phyloP scores from a whole-genome alignment of 192 early-diverging fungal genomes.

The Umbelopsis ramanniana region DNA sequence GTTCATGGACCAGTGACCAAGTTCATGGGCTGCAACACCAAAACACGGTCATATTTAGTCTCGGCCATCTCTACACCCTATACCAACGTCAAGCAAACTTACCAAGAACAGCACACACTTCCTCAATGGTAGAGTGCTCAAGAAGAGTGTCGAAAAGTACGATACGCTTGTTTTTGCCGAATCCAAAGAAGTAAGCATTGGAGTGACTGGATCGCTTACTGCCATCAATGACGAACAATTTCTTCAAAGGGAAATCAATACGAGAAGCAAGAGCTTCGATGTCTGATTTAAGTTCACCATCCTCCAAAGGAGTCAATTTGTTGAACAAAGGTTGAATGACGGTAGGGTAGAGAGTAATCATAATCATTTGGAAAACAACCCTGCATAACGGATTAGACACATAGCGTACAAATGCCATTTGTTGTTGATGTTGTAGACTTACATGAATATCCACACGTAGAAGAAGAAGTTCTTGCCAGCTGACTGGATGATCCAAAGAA shows the following conservation, averaged over 20 bases:
- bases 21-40: slow-evolving; percentile 75
- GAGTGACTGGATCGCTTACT: slow-evolving; percentile 89
- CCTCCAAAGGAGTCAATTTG: slow-evolving; percentile 85
- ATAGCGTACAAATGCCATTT: background rate
- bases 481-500: slow-evolving; percentile 81
- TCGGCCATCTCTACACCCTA: background rate
- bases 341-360: slow-evolving; percentile 88
- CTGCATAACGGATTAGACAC: slow-evolving; percentile 28
- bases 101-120: slow-evolving; percentile 94
- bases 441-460: slow-evolving; percentile 92
- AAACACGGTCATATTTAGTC: too few species aligned
- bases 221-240: slow-evolving; percentile 96
- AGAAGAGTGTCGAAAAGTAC: slow-evolving; percentile 94
- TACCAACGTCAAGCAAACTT: slow-evolving; percentile 26
- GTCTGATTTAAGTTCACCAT: slow-evolving; percentile 76
- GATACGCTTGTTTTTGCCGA: slow-evolving; percentile 97
- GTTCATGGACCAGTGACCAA: slow-evolving; percentile 93
- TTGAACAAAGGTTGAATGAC: slow-evolving; percentile 99
- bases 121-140: slow-evolving; percentile 79
- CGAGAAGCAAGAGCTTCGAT: slow-evolving; percentile 84
- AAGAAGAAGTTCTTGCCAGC: slow-evolving; percentile 86
- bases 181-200: slow-evolving; percentile 97
- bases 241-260: slow-evolving; percentile 89
- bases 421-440: slow-evolving; percentile 25
- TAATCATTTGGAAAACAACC: slow-evolving; percentile 69